Conservation (phyloP, 2,329 filamentous ascomycete species). For the Ophiostoma triangulosporum region DNA sequence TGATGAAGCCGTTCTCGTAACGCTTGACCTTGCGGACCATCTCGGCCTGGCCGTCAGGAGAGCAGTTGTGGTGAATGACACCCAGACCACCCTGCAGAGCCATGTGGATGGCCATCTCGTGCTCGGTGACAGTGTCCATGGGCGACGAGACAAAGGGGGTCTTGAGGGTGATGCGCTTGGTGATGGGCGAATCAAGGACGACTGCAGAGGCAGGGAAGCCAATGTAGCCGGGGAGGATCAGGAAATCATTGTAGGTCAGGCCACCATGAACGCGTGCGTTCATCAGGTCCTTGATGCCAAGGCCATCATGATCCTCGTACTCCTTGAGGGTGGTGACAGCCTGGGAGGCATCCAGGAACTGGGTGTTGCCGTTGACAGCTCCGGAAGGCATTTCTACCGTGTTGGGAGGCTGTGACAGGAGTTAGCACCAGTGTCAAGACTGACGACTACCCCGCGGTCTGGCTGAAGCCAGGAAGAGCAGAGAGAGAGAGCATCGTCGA, state of each 20-base stretch:
- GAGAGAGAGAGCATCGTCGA: constrained; percentile 1
- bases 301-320: constrained; percentile 71
- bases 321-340: constrained; percentile 72
- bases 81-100: constrained; percentile 76
- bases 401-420: background rate
- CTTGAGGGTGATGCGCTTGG: constrained; percentile 91
- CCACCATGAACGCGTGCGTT: constrained; percentile 87
- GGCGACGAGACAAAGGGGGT: constrained; percentile 94
- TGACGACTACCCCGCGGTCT: background rate
- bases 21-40: constrained; percentile 99
- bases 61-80: constrained; percentile 99
- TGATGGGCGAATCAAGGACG: constrained; percentile 76
- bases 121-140: constrained; percentile 99
- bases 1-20: constrained; percentile 98
- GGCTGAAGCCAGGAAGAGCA: constrained; percentile 1
- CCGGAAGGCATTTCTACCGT: constrained; percentile 48
- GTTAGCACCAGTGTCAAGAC: background rate
- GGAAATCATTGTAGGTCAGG: constrained; percentile 97
- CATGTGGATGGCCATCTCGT: constrained; percentile 99
- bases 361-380: constrained; percentile 36
- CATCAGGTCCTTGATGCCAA: constrained; percentile 74
- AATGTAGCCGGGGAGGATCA: constrained; percentile 92
- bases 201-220: constrained; percentile 91
- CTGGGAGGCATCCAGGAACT: constrained; percentile 58
- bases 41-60: constrained; percentile 89